Percentiles rank a stretch among this genome's conserved stretches.
These are phyloP conservation scores for Rhizopogon roseolus DNA, from an alignment of 768 basidiomycete species.

Conservation along the genomic window DNA sequence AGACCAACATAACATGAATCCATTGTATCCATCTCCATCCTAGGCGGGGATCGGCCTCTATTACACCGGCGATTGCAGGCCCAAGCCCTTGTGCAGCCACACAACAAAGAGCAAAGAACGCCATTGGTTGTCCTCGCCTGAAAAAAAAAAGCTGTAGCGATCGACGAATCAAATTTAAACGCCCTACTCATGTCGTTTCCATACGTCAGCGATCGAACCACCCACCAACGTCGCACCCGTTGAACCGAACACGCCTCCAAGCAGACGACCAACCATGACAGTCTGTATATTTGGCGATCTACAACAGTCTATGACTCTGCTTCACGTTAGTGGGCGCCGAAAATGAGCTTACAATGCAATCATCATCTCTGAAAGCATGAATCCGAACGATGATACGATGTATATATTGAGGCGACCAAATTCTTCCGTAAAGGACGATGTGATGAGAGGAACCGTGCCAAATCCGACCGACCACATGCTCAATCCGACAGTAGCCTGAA, in stretches of 20 bases:
- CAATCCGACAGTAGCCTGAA: constrained; percentile 41
- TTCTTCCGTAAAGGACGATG: constrained; percentile 64
- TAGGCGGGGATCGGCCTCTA: constrained; percentile 50
- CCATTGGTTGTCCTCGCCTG: constrained; percentile 70
- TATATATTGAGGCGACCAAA: constrained; percentile 58
- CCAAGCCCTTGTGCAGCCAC: constrained; percentile 58
- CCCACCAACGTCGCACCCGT: constrained; percentile 65
- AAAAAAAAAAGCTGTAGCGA: not conserved
- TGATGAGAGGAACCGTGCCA: constrained; percentile 51
- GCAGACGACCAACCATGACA: constrained; percentile 50
- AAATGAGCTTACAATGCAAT: constrained; percentile 10
- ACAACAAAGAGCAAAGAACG: constrained; percentile 55
- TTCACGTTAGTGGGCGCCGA: not conserved
- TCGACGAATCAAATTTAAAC: not conserved
- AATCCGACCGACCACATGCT: constrained; percentile 53
- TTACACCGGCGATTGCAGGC: constrained; percentile 55
- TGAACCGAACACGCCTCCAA: constrained; percentile 57
- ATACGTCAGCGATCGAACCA: constrained; percentile 63
- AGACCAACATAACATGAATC: constrained; percentile 54
- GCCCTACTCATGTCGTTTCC: constrained; percentile 48
- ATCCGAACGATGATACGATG: constrained; percentile 40
- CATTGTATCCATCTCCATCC: constrained; percentile 80
- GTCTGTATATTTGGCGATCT: constrained; percentile 42
- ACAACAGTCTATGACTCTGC: not conserved
- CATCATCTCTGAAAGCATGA: constrained; percentile 44